These are phyloP conservation scores for Gossypium trilobum DNA, from an alignment of 441 rosid genomes.

Conservation along the genomic window DNA sequence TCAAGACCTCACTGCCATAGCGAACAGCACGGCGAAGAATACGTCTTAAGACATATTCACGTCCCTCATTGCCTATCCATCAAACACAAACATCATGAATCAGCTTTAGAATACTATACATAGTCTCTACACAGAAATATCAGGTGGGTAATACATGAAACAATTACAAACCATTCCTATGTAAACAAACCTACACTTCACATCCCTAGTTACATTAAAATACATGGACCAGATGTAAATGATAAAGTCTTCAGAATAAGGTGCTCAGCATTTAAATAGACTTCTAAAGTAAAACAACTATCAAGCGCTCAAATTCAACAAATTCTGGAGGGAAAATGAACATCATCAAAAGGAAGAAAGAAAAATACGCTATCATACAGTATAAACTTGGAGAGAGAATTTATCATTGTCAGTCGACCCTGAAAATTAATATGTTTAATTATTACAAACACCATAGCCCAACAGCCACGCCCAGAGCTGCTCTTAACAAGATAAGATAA, in stretches of 20 bases:
- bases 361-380: not conserved
- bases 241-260: not conserved
- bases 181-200: not conserved
- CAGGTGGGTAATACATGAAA: not conserved
- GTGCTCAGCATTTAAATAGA: not conserved
- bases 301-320: not conserved
- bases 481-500: not conserved
- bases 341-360: not conserved
- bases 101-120: slow-evolving; percentile 9
- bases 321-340: not conserved
- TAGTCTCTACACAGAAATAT: not conserved
- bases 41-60: slow-evolving; percentile 91
- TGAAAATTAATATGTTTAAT: not conserved
- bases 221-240: not conserved
- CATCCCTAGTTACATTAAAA: not conserved
- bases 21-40: slow-evolving; percentile 99
- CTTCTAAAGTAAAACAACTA: not conserved
- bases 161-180: not conserved
- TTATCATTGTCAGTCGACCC: not conserved
- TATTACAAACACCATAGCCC: not conserved
- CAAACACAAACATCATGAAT: slow-evolving; percentile 14
- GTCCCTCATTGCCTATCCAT: slow-evolving; percentile 80
- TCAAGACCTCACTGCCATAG: slow-evolving; percentile 81
- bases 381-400: not conserved
- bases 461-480: not conserved